phyloP scores from a whole-genome alignment of 257 asterid species.

The Jaltomata sinuosa region DNA sequence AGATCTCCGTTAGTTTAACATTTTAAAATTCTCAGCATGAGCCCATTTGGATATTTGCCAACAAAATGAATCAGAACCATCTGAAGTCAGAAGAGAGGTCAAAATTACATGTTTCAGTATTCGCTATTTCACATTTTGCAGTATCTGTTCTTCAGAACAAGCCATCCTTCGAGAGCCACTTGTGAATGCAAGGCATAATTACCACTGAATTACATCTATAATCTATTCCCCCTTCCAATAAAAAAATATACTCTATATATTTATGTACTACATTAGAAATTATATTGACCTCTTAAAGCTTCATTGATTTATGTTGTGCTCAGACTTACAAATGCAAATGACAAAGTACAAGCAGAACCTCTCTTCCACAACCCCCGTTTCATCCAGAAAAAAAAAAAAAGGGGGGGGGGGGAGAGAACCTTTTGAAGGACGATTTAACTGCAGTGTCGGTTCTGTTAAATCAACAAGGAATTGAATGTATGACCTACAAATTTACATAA shows the following conservation, averaged over 20 bases:
- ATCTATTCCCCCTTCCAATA: neutral
- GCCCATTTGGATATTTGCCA: neutral
- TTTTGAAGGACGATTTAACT: neutral
- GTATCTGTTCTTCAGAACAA: neutral
- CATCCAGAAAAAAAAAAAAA: neutral
- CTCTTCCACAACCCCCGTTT: neutral
- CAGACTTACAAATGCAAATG: neutral
- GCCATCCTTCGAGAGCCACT: neutral
- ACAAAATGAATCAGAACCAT: neutral
- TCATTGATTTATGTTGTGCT: neutral
- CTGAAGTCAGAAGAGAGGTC: neutral
- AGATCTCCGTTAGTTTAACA: neutral
- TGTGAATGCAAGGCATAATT: neutral
- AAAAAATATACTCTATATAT: neutral
- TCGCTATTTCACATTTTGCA: neutral
- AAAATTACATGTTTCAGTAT: neutral
- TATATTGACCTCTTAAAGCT: neutral
- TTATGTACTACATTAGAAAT: neutral
- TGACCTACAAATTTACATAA: neutral
- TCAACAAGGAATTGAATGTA: neutral
- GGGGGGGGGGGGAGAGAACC: neutral
- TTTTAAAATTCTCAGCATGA: neutral
- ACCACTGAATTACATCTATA: neutral
- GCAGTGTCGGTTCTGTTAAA: neutral
- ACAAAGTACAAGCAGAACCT: neutral